Base-by-base conservation (phyloP, 2,329 filamentous ascomycete genomes). In the Epichloe typhina region DNA sequence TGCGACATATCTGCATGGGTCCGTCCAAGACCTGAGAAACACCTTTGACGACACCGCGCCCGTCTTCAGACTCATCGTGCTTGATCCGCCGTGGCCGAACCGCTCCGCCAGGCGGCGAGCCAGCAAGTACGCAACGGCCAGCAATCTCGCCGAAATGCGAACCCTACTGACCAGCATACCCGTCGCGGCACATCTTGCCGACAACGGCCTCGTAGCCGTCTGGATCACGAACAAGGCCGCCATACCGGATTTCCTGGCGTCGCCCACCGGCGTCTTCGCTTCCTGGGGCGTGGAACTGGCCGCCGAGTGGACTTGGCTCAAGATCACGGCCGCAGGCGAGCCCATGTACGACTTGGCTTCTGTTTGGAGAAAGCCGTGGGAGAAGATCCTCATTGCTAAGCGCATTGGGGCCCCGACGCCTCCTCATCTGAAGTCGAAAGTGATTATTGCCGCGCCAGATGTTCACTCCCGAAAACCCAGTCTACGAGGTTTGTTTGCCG, bases 81-180 rank as follows among this genome's bases (percentile, higher is more conserved):
- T 90, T 19, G 86, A 91, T 61, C 87, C 87, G 3, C 86, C 87
- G 1, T 91, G 87, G 86, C 85, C 86, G 0, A 91, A 88, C 61
- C 77, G 82, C 44, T 90, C 86, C 5, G 86, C 80, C 13, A 76
- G 76, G 56, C 73, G 84, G 39, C 81, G 78, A 58, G 72, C 56
- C 47, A 65, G 68, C 59, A 59, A 72, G 56, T 79, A 81, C 63
- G 55, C 59, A 2, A 77, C 73, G 5, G 72, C 73, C 5, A 60
- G 68, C 47, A 67, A 67, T 52, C 65, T 72, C 41, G 59, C 67
- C 12, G 72, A 77, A 47, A 71, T 81, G 50, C 63, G 67, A 12
- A 49, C 59, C 1, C 69, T 84, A 2, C 68, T 84, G n/a, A 65
- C 66, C 3, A 66, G 66, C 11, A 69, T 84, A 26, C 79, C 80